Evolutionary conservation across 306 rosid genomes (phyloP).

Genomic region (Astragalus glycyphyllos): DNA sequence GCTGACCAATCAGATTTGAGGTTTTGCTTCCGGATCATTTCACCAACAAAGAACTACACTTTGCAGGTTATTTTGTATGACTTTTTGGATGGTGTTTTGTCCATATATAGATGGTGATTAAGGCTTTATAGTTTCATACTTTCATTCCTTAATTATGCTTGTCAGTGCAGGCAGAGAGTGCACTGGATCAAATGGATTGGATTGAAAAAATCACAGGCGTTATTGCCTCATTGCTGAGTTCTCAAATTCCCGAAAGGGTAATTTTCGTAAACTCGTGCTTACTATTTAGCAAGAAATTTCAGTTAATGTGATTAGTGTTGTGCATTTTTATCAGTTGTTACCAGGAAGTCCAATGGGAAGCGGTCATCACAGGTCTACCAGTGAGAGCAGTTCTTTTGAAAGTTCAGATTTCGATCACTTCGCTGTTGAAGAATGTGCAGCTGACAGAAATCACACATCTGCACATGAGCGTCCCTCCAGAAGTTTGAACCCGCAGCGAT

Average conservation of each 20-base stretch:
- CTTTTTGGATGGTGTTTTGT: slow-evolving; percentile 22
- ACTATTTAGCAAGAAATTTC: slow-evolving; percentile 35
- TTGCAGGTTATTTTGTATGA: slow-evolving; percentile 74
- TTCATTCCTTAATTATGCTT: slow-evolving; percentile 64
- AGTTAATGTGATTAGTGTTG: slow-evolving; percentile 40
- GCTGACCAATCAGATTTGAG: slow-evolving; percentile 99
- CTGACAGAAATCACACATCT: slow-evolving; percentile 70
- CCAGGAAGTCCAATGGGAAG: slow-evolving; percentile 97
- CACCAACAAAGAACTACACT: slow-evolving; percentile 97
- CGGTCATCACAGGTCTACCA: slow-evolving; percentile 84
- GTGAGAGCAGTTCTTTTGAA: slow-evolving; percentile 99
- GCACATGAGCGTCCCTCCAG: slow-evolving; percentile 78
- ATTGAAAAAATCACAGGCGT: slow-evolving; percentile 99
- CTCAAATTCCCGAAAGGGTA: slow-evolving; percentile 99
- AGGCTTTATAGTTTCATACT: slow-evolving; percentile 48
- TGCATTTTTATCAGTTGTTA: slow-evolving; percentile 67
- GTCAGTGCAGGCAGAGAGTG: slow-evolving; percentile 99
- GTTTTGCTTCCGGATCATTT: slow-evolving; percentile 98
- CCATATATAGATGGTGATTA: slow-evolving; percentile 31
- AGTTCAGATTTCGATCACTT: slow-evolving; percentile 96
- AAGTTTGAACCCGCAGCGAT: slow-evolving; percentile 78
- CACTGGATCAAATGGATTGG: slow-evolving; percentile 99
- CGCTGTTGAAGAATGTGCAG: slow-evolving; percentile 72
- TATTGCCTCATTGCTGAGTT: slow-evolving; percentile 95
- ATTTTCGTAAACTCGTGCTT: slow-evolving; percentile 36